Percentiles rank a stretch among this genome's conserved stretches.
These are phyloP conservation scores for Pichia sp. DNA, from an alignment of 1,139 yeast species.

Conservation along the genomic window DNA sequence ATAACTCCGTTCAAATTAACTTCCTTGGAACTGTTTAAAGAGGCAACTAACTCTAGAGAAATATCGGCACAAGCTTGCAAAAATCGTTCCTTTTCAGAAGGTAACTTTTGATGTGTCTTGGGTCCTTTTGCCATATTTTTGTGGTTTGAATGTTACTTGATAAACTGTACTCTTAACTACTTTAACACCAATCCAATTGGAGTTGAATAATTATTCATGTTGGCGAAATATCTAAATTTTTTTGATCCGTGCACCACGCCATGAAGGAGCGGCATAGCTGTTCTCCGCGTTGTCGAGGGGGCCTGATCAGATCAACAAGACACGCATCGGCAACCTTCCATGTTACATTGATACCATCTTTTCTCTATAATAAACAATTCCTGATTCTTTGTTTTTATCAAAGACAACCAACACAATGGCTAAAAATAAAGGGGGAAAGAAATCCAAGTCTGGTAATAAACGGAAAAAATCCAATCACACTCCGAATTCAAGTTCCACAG, in stretches of 20 bases:
- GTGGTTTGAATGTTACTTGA: neutral
- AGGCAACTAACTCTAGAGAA: slow-evolving; percentile 76
- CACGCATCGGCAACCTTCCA: neutral
- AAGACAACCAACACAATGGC: neutral
- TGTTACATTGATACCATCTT: too few species aligned
- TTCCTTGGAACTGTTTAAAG: slow-evolving; percentile 57
- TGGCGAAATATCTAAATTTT: neutral
- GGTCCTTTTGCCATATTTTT: slow-evolving; percentile 25
- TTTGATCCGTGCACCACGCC: neutral
- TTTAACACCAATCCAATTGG: neutral
- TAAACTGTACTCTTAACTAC: neutral
- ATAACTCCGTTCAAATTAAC: slow-evolving; percentile 87
- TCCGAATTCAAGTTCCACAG: too few species aligned
- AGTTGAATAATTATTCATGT: too few species aligned
- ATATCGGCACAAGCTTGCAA: slow-evolving; percentile 91
- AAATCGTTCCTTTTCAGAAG: slow-evolving; percentile 89
- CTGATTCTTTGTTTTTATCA: too few species aligned
- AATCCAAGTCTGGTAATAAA: neutral
- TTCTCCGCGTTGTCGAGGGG: too few species aligned
- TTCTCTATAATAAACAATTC: too few species aligned
- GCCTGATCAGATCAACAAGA: neutral
- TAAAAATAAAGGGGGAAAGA: neutral
- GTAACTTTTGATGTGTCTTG: slow-evolving; percentile 46
- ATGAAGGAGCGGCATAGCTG: too few species aligned
- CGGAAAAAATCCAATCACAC: neutral